phyloP scores from a whole-genome alignment of 139 green algal species.

The Monoraphidium neglectum region DNA sequence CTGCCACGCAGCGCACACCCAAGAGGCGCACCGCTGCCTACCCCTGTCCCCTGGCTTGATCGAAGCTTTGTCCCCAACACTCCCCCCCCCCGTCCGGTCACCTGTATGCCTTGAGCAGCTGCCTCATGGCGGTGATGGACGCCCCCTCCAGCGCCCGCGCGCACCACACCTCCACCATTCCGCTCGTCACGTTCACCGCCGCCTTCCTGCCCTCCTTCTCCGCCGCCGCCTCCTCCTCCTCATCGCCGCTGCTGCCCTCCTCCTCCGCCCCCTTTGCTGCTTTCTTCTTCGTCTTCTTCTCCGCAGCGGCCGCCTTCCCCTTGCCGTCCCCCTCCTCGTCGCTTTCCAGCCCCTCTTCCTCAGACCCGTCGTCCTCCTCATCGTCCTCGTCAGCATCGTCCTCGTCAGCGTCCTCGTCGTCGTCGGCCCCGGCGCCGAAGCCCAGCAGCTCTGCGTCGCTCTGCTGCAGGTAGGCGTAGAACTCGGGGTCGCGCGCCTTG shows the following conservation, averaged over 20 bases:
- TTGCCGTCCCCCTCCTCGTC: slow-evolving; percentile 27
- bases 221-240: background rate
- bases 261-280: slow-evolving; percentile 4
- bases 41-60: slow-evolving; percentile 8
- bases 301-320: slow-evolving; percentile 11
- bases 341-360: slow-evolving; percentile 49
- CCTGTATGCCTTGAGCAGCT: slow-evolving; percentile 80
- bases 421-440: slow-evolving; percentile 78
- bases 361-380: slow-evolving; percentile 44
- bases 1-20: slow-evolving; percentile 12
- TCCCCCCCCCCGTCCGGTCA: slow-evolving; percentile 71
- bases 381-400: slow-evolving; percentile 47
- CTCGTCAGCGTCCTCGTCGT: too few relatives aligned
- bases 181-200: slow-evolving; percentile 58
- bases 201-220: background rate
- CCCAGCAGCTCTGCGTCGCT: slow-evolving; percentile 88
- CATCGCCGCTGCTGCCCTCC: background rate
- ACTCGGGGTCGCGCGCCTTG: slow-evolving; percentile 89
- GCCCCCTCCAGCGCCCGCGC: slow-evolving; percentile 37
- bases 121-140: slow-evolving; percentile 60
- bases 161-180: slow-evolving; percentile 76
- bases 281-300: slow-evolving; percentile 14
- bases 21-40: background rate
- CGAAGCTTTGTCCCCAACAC: slow-evolving; percentile 25
- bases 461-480: slow-evolving; percentile 83